Evolutionary conservation across 768 basidiomycete species (phyloP).

Genomic region (Tulasnella calospora): DNA sequence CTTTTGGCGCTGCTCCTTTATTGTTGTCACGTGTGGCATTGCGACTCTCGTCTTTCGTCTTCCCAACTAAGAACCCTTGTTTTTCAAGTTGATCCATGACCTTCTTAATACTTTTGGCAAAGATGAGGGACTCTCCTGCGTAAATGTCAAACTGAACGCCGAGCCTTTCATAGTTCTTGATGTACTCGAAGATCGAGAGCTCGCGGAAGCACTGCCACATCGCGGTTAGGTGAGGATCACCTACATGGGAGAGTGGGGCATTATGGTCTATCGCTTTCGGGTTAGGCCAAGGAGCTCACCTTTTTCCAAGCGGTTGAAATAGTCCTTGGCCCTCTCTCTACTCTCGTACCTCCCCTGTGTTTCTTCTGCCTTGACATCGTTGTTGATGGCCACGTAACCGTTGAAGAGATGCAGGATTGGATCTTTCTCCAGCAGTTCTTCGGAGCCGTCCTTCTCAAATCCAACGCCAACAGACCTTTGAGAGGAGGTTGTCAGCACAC

Average conservation of each 20-base stretch:
- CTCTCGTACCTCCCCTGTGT: conserved; percentile 24
- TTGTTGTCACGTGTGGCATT: neutral
- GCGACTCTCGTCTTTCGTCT: conserved; percentile 25
- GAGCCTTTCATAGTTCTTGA: conserved; percentile 38
- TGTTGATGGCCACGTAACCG: conserved; percentile 43
- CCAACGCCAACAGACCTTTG: conserved; percentile 40
- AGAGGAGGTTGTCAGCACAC: conserved; percentile 33
- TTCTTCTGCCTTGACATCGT: conserved; percentile 35
- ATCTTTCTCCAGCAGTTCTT: conserved; percentile 39
- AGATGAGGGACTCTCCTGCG: conserved; percentile 40
- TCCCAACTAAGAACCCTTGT: conserved; percentile 29
- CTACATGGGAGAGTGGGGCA: conserved; percentile 19
- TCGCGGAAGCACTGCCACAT: conserved; percentile 43
- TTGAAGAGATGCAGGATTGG: conserved; percentile 44
- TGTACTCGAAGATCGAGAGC: conserved; percentile 40
- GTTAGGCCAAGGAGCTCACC: conserved; percentile 30
- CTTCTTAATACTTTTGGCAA: conserved; percentile 36
- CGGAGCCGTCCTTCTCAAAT: conserved; percentile 40
- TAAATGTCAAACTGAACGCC: conserved; percentile 44
- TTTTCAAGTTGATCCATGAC: conserved; percentile 36
- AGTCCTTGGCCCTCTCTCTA: conserved; percentile 33
- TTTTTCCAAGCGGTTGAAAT: conserved; percentile 42
- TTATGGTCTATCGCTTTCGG: neutral
- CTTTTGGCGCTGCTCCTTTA: neutral
- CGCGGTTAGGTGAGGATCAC: conserved; percentile 38